These are phyloP conservation scores for Agrocybe pediades DNA, from an alignment of 768 basidiomycete species.

Conservation along the genomic window DNA sequence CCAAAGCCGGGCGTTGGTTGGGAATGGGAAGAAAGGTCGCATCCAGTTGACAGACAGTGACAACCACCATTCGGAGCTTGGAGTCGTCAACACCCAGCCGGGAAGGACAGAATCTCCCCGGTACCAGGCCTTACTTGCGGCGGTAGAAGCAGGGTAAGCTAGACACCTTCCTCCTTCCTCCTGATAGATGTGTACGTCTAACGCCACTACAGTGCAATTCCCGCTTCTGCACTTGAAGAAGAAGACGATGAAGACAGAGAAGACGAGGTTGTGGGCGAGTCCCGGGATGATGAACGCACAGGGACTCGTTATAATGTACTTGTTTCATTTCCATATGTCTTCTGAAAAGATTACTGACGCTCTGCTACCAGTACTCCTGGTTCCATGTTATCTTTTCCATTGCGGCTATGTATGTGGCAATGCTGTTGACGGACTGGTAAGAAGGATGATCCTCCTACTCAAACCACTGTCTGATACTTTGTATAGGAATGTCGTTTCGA, in stretches of 20 bases:
- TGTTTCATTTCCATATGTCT: conserved; percentile 3
- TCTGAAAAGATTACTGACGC: conserved; percentile 8
- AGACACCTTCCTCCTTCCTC: too few relatives aligned
- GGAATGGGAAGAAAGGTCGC: conserved; percentile 63
- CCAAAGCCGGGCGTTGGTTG: conserved; percentile 88
- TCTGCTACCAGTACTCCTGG: conserved; percentile 82
- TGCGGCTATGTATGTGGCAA: conserved; percentile 96
- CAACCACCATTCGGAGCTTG: conserved; percentile 66
- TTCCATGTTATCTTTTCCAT: conserved; percentile 98
- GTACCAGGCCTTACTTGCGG: conserved; percentile 92
- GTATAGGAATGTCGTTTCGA: conserved; percentile 73
- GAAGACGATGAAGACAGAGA: conserved; percentile 81
- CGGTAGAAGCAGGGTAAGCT: conserved; percentile 90
- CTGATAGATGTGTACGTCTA: too few relatives aligned
- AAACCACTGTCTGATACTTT: not conserved
- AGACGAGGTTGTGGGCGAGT: conserved; percentile 65
- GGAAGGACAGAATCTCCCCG: conserved; percentile 81
- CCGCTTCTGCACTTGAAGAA: conserved; percentile 89
- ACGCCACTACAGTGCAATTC: conserved; percentile 81
- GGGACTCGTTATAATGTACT: conserved; percentile 94
- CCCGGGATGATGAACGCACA: conserved; percentile 88
- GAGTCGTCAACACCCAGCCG: conserved; percentile 83
- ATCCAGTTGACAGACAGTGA: conserved; percentile 65
- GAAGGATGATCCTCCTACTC: conserved; percentile 24
- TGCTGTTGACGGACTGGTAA: conserved; percentile 96